Base-by-base conservation (phyloP, 2,329 filamentous ascomycete genomes). In the Paracoccidioides brasiliensis region DNA sequence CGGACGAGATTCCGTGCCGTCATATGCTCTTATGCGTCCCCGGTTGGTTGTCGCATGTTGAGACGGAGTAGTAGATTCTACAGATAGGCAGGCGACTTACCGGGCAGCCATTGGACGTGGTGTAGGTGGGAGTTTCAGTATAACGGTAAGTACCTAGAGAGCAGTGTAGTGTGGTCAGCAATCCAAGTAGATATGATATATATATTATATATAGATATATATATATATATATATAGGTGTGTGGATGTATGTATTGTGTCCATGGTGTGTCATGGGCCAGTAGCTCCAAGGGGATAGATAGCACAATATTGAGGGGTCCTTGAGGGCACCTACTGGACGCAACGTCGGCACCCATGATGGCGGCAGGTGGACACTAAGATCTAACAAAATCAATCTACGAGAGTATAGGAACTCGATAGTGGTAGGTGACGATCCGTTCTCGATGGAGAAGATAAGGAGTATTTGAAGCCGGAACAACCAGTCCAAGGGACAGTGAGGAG, bases 21-120 rank as follows among this genome's bases (percentile, higher is more conserved):
- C 9, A 46, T 5, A 7, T 33, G 9, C 33, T 32, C 3, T 4
- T 46, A 45, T 46, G 30, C 30, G 22, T 15, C 12, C 15, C 44
- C 10, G 14, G 28, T 45, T 22, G 41, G n/a, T 22, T 30, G 14
- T 28, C 55, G 55, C 1, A 35, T 15, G 38, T 30, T 35, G 22
- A 54, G 32, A 59, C 55, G 30, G 58, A 28, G 7, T n/a, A 53
- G 22, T n/a, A 15, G 6, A 4, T 40, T 12, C 33, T 37, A 9
- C 4, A 7, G 32, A 2, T 15, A 51, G 37, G 49, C 3, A 51
- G 37, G 49, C 3, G 43, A 58, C 58, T 35, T 44, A 71, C 69
- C 54, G 80, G 80, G 44, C 74, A 77, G 63, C 80, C 80, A 73
- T 80, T 82, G 65, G 79, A 81, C 37, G 78, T 76, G 9, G 80